A percentile compares a stretch with the other conserved stretches of the same genome.
phyloP scores from a whole-genome alignment of 2,329 filamentous ascomycete genomes.

The Fusarium hostae region DNA sequence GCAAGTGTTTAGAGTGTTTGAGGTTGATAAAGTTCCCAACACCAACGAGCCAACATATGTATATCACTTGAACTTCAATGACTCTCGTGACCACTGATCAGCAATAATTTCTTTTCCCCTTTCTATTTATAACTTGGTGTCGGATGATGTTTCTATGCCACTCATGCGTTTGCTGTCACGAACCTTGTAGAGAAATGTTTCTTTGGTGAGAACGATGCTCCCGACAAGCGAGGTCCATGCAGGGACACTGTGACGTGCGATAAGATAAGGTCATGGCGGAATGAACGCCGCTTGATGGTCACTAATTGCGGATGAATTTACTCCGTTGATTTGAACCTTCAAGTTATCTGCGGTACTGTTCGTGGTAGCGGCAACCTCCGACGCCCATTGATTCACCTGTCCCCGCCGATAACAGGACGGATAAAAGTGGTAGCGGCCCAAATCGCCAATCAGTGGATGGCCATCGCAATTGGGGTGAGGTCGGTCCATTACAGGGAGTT shows the following conservation, averaged over 20 bases:
- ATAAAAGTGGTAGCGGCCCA: background rate
- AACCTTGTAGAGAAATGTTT: background rate
- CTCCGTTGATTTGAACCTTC: background rate
- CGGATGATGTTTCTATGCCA: background rate
- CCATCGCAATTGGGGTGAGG: background rate
- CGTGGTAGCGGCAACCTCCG: background rate
- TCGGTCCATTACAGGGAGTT: too few species aligned
- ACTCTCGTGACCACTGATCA: background rate
- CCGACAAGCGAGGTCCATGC: background rate
- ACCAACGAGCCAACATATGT: background rate
- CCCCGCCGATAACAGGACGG: background rate
- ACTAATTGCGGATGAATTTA: background rate
- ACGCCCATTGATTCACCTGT: background rate
- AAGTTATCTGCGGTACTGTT: background rate
- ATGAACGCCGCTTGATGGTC: background rate
- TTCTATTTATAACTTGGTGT: background rate
- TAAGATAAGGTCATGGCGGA: background rate
- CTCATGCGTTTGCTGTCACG: background rate
- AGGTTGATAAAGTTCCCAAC: background rate
- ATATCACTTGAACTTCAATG: background rate
- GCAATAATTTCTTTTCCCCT: background rate
- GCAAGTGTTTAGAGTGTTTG: background rate
- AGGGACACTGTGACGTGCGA: background rate
- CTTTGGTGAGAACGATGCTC: background rate
- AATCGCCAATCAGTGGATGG: background rate